Evolutionary conservation across 164 flowering plant genomes (phyloP).

Genomic region (Annona squamosa): DNA sequence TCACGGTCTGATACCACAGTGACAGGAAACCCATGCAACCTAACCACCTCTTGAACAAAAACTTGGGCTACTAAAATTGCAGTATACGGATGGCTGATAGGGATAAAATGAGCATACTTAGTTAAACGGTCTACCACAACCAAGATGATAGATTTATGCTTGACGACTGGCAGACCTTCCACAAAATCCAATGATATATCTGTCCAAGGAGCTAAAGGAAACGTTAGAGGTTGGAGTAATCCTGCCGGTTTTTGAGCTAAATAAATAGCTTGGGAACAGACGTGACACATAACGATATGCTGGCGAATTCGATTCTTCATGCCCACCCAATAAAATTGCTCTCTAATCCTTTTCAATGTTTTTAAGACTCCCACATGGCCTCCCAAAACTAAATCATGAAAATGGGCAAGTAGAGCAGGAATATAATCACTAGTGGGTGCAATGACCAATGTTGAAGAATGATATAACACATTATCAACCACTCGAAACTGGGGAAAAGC

Average conservation of each 20-base stretch:
- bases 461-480: no score
- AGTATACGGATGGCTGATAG: slow-evolving; percentile 8
- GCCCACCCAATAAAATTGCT: background rate
- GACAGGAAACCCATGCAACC: no score
- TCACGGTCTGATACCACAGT: no score
- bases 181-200: background rate
- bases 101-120: slow-evolving; percentile 10
- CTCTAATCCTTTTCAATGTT: background rate
- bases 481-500: no score
- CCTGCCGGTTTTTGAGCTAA: background rate
- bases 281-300: background rate
- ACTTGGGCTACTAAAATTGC: no score
- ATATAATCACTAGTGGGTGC: no score
- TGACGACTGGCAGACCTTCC: background rate
- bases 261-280: background rate
- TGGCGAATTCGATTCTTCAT: background rate
- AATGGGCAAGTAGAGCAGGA: no score
- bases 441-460: no score
- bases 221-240: background rate
- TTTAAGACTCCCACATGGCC: no score
- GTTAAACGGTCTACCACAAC: slow-evolving; percentile 10
- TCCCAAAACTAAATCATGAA: no score
- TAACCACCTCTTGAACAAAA: no score
- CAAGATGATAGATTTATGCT: background rate
- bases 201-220: no score